phyloP scores from a whole-genome alignment of 75 land plant genomes.

The Ceratopteris richardii region DNA sequence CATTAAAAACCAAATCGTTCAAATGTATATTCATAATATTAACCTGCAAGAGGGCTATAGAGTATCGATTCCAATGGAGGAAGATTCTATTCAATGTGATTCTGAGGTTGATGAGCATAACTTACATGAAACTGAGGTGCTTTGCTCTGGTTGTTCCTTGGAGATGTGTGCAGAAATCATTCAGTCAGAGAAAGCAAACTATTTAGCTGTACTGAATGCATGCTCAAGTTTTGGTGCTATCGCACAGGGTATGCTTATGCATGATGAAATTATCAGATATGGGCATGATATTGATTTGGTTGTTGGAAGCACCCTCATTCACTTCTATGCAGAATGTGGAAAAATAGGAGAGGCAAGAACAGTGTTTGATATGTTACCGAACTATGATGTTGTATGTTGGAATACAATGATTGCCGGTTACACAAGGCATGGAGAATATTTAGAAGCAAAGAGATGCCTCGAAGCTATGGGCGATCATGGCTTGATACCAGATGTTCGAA shows the following conservation, averaged over 20 bases:
- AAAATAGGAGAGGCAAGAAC: constrained; percentile 11
- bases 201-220: constrained; percentile 35
- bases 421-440: constrained; percentile 31
- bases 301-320: constrained; percentile 30
- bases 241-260: constrained; percentile 49
- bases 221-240: constrained; percentile 35
- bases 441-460: constrained; percentile 8
- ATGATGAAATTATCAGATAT: constrained; percentile 32
- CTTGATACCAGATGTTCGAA: constrained; percentile 25
- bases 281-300: constrained; percentile 13
- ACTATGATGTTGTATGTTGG: constrained; percentile 16
- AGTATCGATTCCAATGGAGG: constrained; percentile 14
- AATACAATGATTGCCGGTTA: constrained; percentile 30
- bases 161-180: constrained; percentile 24
- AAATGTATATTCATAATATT: too few relatives aligned
- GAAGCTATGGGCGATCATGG: constrained; percentile 24
- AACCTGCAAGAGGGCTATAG: constrained; percentile 42
- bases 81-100: constrained; percentile 50
- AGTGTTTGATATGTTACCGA: constrained; percentile 17
- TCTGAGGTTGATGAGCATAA: constrained; percentile 41
- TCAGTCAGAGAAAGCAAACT: constrained; percentile 31
- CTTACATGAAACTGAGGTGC: constrained; percentile 28
- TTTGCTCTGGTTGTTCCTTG: constrained; percentile 30
- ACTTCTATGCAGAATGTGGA: constrained; percentile 34
- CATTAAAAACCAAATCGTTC: constrained; percentile 29